A percentile compares a stretch with the other conserved stretches of the same genome.
phyloP scores from a whole-genome alignment of 116 monocot species.

The Trichopus zeylanicus region DNA sequence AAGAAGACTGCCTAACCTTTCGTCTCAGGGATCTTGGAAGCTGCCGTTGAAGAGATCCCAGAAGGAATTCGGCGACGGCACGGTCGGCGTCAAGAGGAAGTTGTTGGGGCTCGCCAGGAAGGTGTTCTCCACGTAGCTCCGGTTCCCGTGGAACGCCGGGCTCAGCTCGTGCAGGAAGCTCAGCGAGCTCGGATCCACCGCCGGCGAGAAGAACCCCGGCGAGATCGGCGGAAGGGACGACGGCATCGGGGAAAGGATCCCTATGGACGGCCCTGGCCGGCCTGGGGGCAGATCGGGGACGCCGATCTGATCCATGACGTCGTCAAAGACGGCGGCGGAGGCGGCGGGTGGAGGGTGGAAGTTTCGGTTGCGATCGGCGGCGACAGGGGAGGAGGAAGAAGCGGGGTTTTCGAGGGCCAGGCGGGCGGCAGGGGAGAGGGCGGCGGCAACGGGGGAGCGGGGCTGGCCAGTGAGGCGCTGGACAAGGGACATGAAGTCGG shows the following conservation, averaged over 20 bases:
- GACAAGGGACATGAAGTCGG: conserved; percentile 59
- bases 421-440: conserved; percentile 25
- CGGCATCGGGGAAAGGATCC: conserved; percentile 52
- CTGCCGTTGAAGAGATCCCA: conserved; percentile 28
- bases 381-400: background rate
- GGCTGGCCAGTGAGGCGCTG: conserved; percentile 44
- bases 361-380: too few relatives aligned
- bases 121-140: conserved; percentile 3
- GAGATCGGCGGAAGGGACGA: conserved; percentile 26
- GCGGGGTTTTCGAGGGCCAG: conserved; percentile 29
- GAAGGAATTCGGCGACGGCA: conserved; percentile 14
- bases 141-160: conserved; percentile 18
- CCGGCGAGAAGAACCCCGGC: conserved; percentile 36
- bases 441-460: conserved; percentile 1
- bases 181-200: conserved; percentile 22
- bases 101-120: conserved; percentile 17
- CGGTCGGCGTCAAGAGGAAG: conserved; percentile 15
- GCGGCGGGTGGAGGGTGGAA: too few relatives aligned
- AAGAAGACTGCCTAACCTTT: too few relatives aligned
- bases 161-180: conserved; percentile 41
- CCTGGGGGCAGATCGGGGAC: background rate
- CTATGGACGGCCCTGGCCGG: conserved; percentile 8
- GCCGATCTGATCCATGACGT: background rate
- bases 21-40: background rate
- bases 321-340: too few relatives aligned